phyloP scores from a whole-genome alignment of 176 grass and related monocot species.

The Raddia distichophylla region DNA sequence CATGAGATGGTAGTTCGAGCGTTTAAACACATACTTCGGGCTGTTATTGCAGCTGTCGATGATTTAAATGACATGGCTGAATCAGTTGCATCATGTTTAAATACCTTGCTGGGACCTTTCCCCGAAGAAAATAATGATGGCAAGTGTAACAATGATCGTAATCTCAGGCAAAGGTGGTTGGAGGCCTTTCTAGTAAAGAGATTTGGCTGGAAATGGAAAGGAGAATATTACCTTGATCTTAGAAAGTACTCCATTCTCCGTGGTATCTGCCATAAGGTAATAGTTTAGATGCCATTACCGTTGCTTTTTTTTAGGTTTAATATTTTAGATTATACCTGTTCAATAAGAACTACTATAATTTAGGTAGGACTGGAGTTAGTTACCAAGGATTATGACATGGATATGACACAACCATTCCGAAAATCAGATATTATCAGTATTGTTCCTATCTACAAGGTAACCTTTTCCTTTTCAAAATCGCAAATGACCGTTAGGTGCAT shows the following conservation, averaged over 20 bases:
- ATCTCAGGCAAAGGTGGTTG: slow-evolving; percentile 86
- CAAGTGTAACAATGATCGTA: slow-evolving; percentile 49
- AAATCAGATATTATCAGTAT: slow-evolving; percentile 88
- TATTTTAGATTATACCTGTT: slow-evolving; percentile 32
- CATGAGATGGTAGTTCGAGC: slow-evolving; percentile 99
- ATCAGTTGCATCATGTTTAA: slow-evolving; percentile 77
- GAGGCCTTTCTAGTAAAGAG: slow-evolving; percentile 77
- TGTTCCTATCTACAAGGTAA: slow-evolving; percentile 95
- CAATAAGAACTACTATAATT: slow-evolving; percentile 33
- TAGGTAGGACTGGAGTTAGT: slow-evolving; percentile 98
- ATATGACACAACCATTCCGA: slow-evolving; percentile 71
- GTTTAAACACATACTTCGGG: slow-evolving; percentile 90
- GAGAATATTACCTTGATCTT: slow-evolving; percentile 70
- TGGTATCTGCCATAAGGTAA: slow-evolving; percentile 96
- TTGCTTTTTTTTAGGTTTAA: slow-evolving; percentile 37
- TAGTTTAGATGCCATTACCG: slow-evolving; percentile 16
- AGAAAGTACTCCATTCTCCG: slow-evolving; percentile 96
- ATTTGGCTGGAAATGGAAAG: slow-evolving; percentile 88
- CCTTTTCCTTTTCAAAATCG: slow-evolving; percentile 44
- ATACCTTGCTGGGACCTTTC: slow-evolving; percentile 80
- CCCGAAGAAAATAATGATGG: slow-evolving; percentile 57
- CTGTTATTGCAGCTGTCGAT: slow-evolving; percentile 82
- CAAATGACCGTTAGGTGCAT: slow-evolving; percentile 26
- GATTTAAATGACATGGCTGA: slow-evolving; percentile 76
- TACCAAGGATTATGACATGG: slow-evolving; percentile 93